Conservation (phyloP, 2,329 filamentous ascomycete species). For the Ophiobolus disseminans region DNA sequence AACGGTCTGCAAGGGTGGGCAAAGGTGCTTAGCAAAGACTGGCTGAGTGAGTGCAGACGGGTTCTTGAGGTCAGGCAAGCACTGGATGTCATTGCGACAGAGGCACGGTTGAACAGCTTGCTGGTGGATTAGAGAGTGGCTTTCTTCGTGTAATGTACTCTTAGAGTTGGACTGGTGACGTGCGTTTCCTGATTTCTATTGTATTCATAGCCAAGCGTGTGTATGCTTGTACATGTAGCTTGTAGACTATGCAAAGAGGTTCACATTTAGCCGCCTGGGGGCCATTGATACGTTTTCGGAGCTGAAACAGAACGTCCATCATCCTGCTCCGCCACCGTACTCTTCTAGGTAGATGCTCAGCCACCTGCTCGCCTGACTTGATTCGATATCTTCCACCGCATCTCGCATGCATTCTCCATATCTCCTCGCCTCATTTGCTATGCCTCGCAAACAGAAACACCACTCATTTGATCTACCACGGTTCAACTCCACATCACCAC, state of each 20-base stretch:
- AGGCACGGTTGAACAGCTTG: slow-evolving; percentile 87
- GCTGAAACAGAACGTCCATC: too few species aligned
- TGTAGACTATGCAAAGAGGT: slow-evolving; percentile 11
- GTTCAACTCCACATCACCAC: too few species aligned
- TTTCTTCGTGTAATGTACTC: slow-evolving; percentile 1
- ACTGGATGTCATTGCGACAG: slow-evolving; percentile 90
- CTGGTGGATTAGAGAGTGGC: slow-evolving; percentile 68
- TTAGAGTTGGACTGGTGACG: slow-evolving; percentile 7
- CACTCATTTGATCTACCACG: too few species aligned
- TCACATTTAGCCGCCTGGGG: slow-evolving; percentile 10
- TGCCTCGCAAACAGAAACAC: too few species aligned
- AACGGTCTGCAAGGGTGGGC: slow-evolving; percentile 93
- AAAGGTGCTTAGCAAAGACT: slow-evolving; percentile 92
- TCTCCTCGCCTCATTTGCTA: too few species aligned
- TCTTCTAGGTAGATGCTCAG: too few species aligned
- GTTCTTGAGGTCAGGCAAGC: slow-evolving; percentile 96
- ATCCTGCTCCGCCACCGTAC: too few species aligned
- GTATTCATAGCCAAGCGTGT: slow-evolving; percentile 12
- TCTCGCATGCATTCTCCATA: too few species aligned
- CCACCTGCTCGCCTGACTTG: too few species aligned
- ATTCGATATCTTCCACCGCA: too few species aligned
- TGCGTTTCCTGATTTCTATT: slow-evolving; percentile 6
- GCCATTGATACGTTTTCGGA: too few species aligned
- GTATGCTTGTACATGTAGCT: slow-evolving; percentile 16
- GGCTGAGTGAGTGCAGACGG: slow-evolving; percentile 88